Conservation (phyloP, 345 rosid genomes). For the Arabis alpina region DNA sequence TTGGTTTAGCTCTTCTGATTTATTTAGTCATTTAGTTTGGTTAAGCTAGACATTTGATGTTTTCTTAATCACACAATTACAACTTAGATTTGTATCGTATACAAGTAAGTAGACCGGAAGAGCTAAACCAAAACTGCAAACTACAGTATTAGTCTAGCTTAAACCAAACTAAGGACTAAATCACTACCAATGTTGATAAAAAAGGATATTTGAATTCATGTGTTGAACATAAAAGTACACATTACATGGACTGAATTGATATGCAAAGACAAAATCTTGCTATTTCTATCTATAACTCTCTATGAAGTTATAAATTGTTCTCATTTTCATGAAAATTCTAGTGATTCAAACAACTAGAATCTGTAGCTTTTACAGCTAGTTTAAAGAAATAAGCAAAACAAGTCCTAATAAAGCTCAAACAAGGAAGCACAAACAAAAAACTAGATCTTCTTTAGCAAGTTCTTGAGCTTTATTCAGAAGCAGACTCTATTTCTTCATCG, state of each 20-base stretch:
- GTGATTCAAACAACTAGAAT: neutral
- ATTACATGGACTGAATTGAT: neutral
- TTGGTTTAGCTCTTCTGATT: no score
- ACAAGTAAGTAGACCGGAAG: no score
- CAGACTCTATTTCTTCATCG: slow-evolving; percentile 29
- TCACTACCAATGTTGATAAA: no score
- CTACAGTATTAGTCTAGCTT: no score
- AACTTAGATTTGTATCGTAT: no score
- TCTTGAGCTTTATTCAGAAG: slow-evolving; percentile 14
- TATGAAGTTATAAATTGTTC: slow-evolving; percentile 7
- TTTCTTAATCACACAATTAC: no score
- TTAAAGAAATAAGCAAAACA: slow-evolving; percentile 15
- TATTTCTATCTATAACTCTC: slow-evolving; percentile 1
- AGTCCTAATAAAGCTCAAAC: slow-evolving; percentile 2
- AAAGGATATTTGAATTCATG: neutral
- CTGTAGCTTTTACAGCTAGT: slow-evolving; percentile 5
- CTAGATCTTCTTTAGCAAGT: neutral
- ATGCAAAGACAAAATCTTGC: no score
- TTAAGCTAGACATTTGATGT: no score
- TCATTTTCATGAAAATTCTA: neutral
- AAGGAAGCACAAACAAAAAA: slow-evolving; percentile 21
- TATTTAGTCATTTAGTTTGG: no score
- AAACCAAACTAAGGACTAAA: no score
- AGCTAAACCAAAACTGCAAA: no score
- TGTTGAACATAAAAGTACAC: slow-evolving; percentile 2